Evolutionary conservation across 441 rosid species (phyloP), one percentile per base, ranked within the genome.

Genomic region (Kokia cookei): DNA sequence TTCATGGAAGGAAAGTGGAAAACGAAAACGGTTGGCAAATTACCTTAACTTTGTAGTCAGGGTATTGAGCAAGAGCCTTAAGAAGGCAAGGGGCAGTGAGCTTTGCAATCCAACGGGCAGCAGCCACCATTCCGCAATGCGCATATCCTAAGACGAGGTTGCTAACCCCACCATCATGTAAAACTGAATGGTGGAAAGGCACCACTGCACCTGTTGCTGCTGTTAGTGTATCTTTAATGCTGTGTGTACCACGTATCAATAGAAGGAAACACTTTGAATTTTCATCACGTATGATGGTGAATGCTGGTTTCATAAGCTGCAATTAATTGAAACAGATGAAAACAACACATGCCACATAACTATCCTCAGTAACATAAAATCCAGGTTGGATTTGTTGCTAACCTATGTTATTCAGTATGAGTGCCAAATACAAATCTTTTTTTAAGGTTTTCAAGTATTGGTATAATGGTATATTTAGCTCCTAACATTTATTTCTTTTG

Each of bases 111-210:
- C 98, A 96, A 29, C 93, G 93, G 76, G 98, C 98, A 42, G 99
- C 98, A 80, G 99, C 99, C 82, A 92, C 99, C 99, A 96, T 96
- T 81, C 99, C 99, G 69, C 94, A 96, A 75, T 96, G 99, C 4
- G 99, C 98, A 60, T 96, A 96, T 66, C 99, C 99, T 80, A 96
- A 86, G 78, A 96, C 88, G 81, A 93, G 87, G 85, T 96, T 90
- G 83, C 97, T 92, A 70, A 93, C 76, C 55, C 99, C 97, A 75
- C 99, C 98, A 82, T 91, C 98, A 77, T 89, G 88, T 82, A 96
- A 77, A 81, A 96, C 93, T 1, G 97, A 92, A 82, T 93, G 99
- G 83, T 93, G 99, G 83, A 93, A 96, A 60, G 99, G 99, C 84
- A 91, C 99, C 76, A 93, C 96, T 0, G 97, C 97, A 74, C 98